phyloP scores from a whole-genome alignment of 129 eudicot species.

The Saussurea involucrata region DNA sequence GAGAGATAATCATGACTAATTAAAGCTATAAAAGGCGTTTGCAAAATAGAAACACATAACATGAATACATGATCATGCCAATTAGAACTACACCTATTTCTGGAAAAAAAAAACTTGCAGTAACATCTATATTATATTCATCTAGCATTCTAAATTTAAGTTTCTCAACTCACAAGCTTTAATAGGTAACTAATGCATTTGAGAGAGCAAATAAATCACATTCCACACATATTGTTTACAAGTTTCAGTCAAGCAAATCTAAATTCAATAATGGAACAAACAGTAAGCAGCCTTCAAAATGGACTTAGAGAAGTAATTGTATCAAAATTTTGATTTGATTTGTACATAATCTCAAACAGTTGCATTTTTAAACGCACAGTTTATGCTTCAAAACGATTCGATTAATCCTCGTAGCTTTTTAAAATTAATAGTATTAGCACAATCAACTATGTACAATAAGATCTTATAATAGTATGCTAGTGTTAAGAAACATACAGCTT shows the following conservation, averaged over 20 bases:
- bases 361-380: background rate
- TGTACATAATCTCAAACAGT: background rate
- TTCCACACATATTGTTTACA: background rate
- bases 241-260: background rate
- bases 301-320: background rate
- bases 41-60: background rate
- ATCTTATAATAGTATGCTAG: background rate
- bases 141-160: background rate
- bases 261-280: background rate
- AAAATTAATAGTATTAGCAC: background rate
- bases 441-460: background rate
- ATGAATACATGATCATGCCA: background rate
- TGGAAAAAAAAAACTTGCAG: background rate
- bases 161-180: background rate
- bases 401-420: background rate
- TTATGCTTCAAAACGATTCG: background rate
- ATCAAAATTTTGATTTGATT: background rate
- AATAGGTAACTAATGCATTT: background rate
- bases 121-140: background rate
- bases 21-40: background rate
- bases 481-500: slow-evolving; percentile 51
- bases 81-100: background rate
- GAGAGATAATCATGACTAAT: background rate
- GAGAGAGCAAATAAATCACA: background rate
- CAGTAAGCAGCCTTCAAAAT: background rate